Evolutionary conservation across 2,329 filamentous ascomycete genomes (phyloP).

Genomic region (Beauveria caledonica): DNA sequence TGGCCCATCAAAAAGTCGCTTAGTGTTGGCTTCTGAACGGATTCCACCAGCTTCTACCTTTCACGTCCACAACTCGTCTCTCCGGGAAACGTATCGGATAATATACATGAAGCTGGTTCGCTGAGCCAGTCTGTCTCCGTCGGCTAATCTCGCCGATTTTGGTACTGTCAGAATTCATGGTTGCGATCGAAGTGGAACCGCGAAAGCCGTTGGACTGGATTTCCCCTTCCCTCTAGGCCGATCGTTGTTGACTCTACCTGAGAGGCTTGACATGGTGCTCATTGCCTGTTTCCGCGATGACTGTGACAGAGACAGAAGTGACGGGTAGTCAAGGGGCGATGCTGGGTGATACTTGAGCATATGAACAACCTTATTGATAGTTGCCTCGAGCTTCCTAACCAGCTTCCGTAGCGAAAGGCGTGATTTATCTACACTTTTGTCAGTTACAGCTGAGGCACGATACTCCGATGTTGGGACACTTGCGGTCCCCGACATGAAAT

Average conservation of each 20-base stretch:
- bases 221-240: neutral
- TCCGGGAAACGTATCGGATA: neutral
- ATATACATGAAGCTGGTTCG: neutral
- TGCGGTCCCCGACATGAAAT: conserved; percentile 42
- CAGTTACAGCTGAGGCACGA: neutral
- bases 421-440: conserved; percentile 24
- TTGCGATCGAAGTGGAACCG: conserved; percentile 2
- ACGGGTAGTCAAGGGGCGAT: conserved; percentile 35
- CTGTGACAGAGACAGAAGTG: conserved; percentile 38
- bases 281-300: conserved; percentile 40
- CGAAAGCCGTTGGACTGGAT: neutral
- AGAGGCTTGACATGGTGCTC: conserved; percentile 39
- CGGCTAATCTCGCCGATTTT: conserved; percentile 35
- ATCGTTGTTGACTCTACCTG: conserved; percentile 22
- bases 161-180: conserved; percentile 32
- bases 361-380: conserved; percentile 32
- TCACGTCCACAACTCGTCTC: neutral
- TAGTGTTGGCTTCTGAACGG: neutral
- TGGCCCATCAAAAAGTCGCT: neutral
- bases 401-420: conserved; percentile 32
- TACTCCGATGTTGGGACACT: conserved; percentile 15
- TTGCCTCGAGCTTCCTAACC: conserved; percentile 33
- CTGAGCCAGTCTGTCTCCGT: neutral
- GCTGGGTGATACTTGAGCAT: conserved; percentile 25
- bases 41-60: conserved; percentile 8